phyloP scores from a whole-genome alignment of 2,329 filamentous ascomycete species.

The Colletotrichum sp. region DNA sequence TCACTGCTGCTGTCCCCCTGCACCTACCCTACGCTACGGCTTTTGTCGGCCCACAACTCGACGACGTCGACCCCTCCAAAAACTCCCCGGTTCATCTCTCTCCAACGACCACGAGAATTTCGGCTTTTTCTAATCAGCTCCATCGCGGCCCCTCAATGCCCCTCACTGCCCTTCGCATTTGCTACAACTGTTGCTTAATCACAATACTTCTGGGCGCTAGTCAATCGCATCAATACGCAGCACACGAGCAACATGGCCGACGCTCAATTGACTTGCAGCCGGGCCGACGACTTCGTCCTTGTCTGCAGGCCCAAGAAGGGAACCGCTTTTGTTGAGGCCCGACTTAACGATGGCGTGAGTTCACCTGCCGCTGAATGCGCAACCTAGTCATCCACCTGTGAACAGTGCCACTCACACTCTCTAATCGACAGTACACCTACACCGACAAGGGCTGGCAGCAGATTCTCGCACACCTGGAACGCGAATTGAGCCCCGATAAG shows the following conservation, averaged over 20 bases:
- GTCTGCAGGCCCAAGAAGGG: slow-evolving; percentile 12
- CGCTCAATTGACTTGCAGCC: not conserved
- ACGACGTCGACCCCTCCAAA: not conserved
- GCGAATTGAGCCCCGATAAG: slow-evolving; percentile 4
- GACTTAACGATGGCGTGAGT: slow-evolving; percentile 4
- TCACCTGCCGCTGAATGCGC: not conserved
- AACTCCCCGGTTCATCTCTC: not conserved
- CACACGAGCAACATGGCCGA: not conserved
- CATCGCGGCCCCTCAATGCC: not conserved
- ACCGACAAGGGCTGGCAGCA: slow-evolving; percentile 10
- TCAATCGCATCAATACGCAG: not conserved
- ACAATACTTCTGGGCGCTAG: not conserved
- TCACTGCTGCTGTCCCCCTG: not conserved
- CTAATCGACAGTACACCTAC: not conserved
- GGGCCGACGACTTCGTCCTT: slow-evolving; percentile 6
- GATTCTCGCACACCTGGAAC: slow-evolving; percentile 2
- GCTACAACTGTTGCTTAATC: not conserved
- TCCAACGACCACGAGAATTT: slow-evolving; percentile 11
- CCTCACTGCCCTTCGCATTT: not conserved
- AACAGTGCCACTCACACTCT: not conserved
- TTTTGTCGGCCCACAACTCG: slow-evolving; percentile 9
- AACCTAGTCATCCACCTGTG: not conserved
- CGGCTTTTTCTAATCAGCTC: not conserved
- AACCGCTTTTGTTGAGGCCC: slow-evolving; percentile 15
- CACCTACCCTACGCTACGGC: not conserved